Evolutionary conservation across 805 yeast genomes (phyloP).

Genomic region (Saturnispora saitoi): DNA sequence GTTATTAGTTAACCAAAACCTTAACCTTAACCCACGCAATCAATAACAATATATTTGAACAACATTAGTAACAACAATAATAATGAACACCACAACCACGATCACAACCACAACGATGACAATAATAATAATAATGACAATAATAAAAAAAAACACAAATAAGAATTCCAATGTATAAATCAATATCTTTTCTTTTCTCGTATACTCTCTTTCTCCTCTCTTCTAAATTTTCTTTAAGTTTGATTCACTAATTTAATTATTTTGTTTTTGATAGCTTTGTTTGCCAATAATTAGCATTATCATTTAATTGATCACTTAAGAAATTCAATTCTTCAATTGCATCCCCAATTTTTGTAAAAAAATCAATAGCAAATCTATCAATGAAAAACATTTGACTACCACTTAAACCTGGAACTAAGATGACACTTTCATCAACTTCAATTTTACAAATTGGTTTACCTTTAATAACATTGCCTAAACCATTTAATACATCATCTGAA

Average conservation of each 20-base stretch:
- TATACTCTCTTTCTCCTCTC: not conserved
- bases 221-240: not conserved
- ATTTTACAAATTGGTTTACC: constrained; percentile 20
- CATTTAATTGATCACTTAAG: constrained; percentile 42
- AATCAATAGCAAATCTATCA: constrained; percentile 66
- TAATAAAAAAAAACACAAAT: not conserved
- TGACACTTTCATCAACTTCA: constrained; percentile 35
- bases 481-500: constrained; percentile 5
- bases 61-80: not conserved
- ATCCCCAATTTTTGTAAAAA: constrained; percentile 57
- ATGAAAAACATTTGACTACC: constrained; percentile 80
- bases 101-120: not conserved
- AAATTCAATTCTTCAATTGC: constrained; percentile 55
- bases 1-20: not conserved
- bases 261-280: not conserved
- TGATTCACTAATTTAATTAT: not conserved
- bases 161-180: too few relatives aligned
- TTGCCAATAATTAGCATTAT: constrained; percentile 53
- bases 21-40: not conserved
- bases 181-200: too few relatives aligned
- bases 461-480: constrained; percentile 3
- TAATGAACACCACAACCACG: not conserved
- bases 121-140: not conserved
- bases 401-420: constrained; percentile 42
- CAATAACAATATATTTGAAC: not conserved